phyloP scores from a whole-genome alignment of 257 asterid species.

The Plectranthus barbatus region DNA sequence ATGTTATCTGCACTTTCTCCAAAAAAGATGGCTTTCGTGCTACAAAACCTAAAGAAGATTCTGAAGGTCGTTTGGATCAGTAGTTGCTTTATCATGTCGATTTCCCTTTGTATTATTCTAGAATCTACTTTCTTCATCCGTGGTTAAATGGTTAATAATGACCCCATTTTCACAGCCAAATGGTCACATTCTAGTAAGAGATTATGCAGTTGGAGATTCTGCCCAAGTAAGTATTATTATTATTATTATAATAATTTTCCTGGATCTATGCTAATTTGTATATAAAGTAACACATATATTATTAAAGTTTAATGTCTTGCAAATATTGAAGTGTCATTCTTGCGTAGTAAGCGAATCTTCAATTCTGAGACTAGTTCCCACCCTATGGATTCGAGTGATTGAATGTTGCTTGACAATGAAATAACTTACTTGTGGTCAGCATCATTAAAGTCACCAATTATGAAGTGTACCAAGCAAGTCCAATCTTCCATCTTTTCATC shows the following conservation, averaged over 20 bases:
- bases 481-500: neutral
- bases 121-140: neutral
- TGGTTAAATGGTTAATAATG: constrained; percentile 8
- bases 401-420: neutral
- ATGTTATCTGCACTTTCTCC: constrained; percentile 86
- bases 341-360: neutral
- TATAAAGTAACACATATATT: neutral
- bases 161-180: constrained; percentile 62
- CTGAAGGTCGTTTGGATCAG: constrained; percentile 40
- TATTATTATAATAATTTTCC: neutral
- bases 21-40: constrained; percentile 53
- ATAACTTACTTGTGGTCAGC: neutral
- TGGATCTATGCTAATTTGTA: neutral
- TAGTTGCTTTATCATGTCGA: constrained; percentile 3
- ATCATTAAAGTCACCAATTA: neutral
- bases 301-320: neutral
- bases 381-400: neutral
- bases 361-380: too few relatives aligned
- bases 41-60: constrained; percentile 60
- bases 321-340: neutral
- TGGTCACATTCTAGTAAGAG: constrained; percentile 67
- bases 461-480: constrained; percentile 4
- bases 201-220: constrained; percentile 72
- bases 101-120: neutral
- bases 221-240: constrained; percentile 49